A percentile compares a stretch with the other conserved stretches of the same genome.
Evolutionary conservation across 257 asterid species (phyloP).

Genomic region (Capsicum rhomboideum): DNA sequence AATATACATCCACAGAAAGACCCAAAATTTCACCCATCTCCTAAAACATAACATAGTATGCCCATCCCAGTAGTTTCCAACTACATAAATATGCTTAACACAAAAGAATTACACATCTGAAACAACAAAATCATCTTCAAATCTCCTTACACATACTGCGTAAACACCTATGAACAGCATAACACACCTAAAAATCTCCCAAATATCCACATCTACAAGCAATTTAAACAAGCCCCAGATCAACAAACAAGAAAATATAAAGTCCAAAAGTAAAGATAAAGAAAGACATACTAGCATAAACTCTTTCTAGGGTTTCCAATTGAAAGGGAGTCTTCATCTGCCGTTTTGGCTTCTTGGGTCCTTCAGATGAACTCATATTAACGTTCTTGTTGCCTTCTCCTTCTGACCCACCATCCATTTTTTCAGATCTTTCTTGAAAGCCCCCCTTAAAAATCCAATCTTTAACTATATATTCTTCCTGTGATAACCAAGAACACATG

Average conservation of each 20-base stretch:
- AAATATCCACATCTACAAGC: neutral
- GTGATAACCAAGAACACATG: conserved; percentile 6
- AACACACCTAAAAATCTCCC: neutral
- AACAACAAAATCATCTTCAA: neutral
- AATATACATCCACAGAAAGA: neutral
- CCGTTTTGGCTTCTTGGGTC: conserved; percentile 83
- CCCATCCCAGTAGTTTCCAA: neutral
- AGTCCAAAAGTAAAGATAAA: neutral
- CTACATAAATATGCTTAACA: neutral
- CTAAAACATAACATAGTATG: neutral
- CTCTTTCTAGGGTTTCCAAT: conserved; percentile 77
- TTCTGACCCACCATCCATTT: conserved; percentile 79
- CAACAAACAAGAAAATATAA: neutral
- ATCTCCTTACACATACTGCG: neutral
- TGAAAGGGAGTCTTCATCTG: conserved; percentile 99
- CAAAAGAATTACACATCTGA: neutral
- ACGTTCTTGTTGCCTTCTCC: conserved; percentile 48
- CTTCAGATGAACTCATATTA: conserved; percentile 48
- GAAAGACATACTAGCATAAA: conserved; percentile 61
- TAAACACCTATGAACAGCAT: neutral
- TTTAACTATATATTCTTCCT: neutral
- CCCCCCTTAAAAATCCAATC: conserved; percentile 48
- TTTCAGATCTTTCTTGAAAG: conserved; percentile 22
- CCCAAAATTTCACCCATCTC: neutral
- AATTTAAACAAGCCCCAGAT: neutral